Conservation (phyloP, 768 basidiomycete genomes). For the Leccinum ochraceum region DNA sequence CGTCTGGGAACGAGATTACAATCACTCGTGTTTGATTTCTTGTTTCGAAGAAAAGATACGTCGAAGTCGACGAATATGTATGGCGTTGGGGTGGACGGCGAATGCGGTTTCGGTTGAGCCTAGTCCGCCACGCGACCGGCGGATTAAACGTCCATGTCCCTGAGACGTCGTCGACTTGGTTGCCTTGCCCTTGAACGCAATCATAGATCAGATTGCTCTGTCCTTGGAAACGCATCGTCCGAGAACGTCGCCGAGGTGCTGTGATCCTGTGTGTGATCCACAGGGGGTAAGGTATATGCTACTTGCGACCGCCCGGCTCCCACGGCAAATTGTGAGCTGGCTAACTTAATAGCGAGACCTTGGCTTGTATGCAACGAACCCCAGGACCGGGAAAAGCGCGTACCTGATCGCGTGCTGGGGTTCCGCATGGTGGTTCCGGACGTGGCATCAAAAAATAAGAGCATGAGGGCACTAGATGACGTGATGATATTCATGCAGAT, state of each 20-base stretch:
- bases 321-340: conserved; percentile 1
- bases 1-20: background rate
- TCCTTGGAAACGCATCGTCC: conserved; percentile 7
- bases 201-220: background rate
- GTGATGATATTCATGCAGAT: conserved; percentile 37
- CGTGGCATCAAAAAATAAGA: background rate
- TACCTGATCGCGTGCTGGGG: background rate
- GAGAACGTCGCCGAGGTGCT: background rate
- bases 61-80: background rate
- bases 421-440: background rate
- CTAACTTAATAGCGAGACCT: background rate
- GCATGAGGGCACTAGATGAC: conserved; percentile 19
- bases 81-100: background rate
- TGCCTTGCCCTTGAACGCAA: background rate
- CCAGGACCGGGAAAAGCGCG: background rate
- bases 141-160: background rate
- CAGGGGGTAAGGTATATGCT: background rate
- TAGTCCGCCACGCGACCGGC: background rate
- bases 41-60: background rate
- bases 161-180: background rate
- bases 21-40: background rate
- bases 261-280: conserved; percentile 1
- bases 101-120: background rate
- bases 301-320: background rate
- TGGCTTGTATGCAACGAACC: background rate